These are phyloP conservation scores for Xylariaceae sp. DNA, from an alignment of 2,329 filamentous ascomycete genomes.

Conservation along the genomic window DNA sequence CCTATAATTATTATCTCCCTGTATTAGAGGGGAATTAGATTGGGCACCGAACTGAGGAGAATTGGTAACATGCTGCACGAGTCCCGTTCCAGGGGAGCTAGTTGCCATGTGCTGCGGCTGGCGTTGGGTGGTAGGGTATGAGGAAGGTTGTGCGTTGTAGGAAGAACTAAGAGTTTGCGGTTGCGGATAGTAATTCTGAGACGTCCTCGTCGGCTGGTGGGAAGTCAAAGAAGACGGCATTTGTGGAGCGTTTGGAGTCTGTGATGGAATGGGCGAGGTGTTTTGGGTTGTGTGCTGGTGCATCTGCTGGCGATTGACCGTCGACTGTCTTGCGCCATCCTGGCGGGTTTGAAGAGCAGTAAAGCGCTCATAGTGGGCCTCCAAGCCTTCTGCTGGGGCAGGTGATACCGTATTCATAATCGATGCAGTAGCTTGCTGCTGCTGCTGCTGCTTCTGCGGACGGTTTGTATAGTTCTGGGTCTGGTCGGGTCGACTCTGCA, in stretches of 20 bases:
- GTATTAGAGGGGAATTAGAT: constrained; percentile 38
- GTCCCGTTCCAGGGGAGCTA: constrained; percentile 33
- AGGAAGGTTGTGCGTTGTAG: constrained; percentile 33
- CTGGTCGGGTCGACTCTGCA: constrained; percentile 32
- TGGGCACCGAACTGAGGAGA: constrained; percentile 39
- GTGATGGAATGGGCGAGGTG: constrained; percentile 34
- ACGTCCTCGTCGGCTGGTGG: constrained; percentile 32
- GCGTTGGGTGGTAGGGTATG: constrained; percentile 35
- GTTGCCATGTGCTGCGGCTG: constrained; percentile 35
- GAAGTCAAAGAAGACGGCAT: constrained; percentile 32
- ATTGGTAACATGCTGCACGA: constrained; percentile 38
- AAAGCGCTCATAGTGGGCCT: constrained; percentile 37
- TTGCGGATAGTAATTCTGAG: constrained; percentile 37
- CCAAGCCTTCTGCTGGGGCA: constrained; percentile 31
- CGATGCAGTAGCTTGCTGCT: constrained; percentile 26
- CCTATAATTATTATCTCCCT: constrained; percentile 36
- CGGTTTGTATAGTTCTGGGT: constrained; percentile 31
- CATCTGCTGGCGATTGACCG: constrained; percentile 32
- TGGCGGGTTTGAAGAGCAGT: constrained; percentile 32
- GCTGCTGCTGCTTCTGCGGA: constrained; percentile 31
- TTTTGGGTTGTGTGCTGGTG: constrained; percentile 30
- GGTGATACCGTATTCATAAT: constrained; percentile 29
- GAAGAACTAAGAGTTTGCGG: constrained; percentile 30
- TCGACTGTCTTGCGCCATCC: constrained; percentile 28
- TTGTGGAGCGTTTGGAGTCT: constrained; percentile 35